A percentile compares a stretch with the other conserved stretches of the same genome.
These are phyloP conservation scores for Rhizophora mangle DNA, from an alignment of 345 rosid genomes.

Conservation along the genomic window DNA sequence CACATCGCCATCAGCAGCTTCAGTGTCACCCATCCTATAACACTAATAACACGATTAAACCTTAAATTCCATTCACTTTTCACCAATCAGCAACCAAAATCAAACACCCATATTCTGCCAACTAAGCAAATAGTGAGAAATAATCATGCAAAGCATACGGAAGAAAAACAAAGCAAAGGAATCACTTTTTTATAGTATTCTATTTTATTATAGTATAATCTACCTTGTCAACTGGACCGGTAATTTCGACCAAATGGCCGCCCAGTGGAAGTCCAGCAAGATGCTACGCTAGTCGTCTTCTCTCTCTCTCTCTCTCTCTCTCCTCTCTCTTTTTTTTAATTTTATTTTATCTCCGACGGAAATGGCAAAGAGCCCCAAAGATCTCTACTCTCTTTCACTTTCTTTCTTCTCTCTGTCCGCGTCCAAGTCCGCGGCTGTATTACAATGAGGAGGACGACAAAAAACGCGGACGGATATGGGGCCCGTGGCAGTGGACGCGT, in stretches of 20 bases:
- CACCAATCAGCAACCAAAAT: constrained; percentile 17
- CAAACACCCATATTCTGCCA: constrained; percentile 29
- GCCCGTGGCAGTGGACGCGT: constrained; percentile 39
- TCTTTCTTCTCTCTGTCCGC: neutral
- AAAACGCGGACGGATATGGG: constrained; percentile 34
- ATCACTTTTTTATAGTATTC: constrained; percentile 1
- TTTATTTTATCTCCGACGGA: constrained; percentile 6
- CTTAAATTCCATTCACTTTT: constrained; percentile 17
- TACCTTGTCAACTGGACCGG: constrained; percentile 13
- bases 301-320: neutral
- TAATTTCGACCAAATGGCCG: constrained; percentile 7
- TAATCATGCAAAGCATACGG: neutral
- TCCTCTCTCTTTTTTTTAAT: neutral
- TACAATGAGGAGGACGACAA: constrained; percentile 29
- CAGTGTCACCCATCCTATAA: constrained; percentile 62
- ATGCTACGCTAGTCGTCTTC: neutral
- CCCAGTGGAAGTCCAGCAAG: neutral
- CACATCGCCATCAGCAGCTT: constrained; percentile 55
- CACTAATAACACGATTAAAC: constrained; percentile 13
- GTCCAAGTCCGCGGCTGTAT: neutral
- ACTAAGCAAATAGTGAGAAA: neutral
- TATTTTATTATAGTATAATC: neutral
- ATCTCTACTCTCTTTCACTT: neutral
- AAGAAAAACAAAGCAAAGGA: constrained; percentile 1
- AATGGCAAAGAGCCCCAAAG: constrained; percentile 10